Base-by-base conservation (phyloP, 192 early-diverging fungal genomes). In the Irineochytrium annulatum region DNA sequence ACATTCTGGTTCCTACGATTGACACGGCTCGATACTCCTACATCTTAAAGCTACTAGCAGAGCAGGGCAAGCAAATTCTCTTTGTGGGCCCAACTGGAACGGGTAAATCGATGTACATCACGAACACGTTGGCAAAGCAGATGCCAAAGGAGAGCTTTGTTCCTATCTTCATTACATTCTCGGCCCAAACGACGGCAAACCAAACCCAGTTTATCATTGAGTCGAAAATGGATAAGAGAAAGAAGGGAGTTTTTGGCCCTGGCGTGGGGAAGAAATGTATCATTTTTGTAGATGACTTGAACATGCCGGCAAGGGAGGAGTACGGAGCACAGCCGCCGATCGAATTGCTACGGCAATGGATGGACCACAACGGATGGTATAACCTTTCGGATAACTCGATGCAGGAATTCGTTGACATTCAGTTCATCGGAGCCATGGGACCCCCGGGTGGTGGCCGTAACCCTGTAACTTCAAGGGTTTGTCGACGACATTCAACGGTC, bases 271-370 rank as follows among this genome's bases (percentile, higher is more conserved):
- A 83, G 52, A 67, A 60, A 51, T 62, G 63, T 17, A 54, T 83
- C 24, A 75, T 83, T 27, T 83, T 83, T 64, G 79, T 83, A 1
- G 81, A 83, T 57, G 81, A 83, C 61, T 57, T 83, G 54, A 83
- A 83, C 70, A 83, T 83, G 81, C 81, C 81, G 6, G 76, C 79
- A 16, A 60, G 77, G 26, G 81, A 83, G 57, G 46, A 56, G 39
- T 83, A 83, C 54, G 81, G 81, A 6, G 81, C 81, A 4, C 81
- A 83, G 52, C 81, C 81, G 16, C 81, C 81, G n/a, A 83, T 83
- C 35, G 81, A 83, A 58, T 57, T 83, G 30, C 48, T 83, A 20
- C 26, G 81, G 28, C 81, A 83, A 67, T 83, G 79, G 78, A 83
- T 83, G 81, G 81, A 83, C 35, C 77, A 82, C 49, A 68, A 59